Evolutionary conservation across 257 asterid genomes (phyloP).

Genomic region (Salvia hispanica): DNA sequence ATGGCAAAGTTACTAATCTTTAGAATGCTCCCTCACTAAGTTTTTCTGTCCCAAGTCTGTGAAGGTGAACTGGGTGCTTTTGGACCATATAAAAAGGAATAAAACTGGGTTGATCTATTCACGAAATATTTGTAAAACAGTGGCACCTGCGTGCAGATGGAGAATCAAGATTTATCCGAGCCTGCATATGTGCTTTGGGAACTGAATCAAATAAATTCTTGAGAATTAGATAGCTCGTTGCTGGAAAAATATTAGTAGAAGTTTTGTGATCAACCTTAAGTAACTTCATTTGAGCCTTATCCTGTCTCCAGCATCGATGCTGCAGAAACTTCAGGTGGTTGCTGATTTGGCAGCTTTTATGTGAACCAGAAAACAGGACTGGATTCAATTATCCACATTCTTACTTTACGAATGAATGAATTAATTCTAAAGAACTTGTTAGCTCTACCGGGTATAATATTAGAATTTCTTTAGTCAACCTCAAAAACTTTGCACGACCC

Average conservation of each 20-base stretch:
- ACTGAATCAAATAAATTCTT: neutral
- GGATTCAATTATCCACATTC: neutral
- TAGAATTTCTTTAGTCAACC: neutral
- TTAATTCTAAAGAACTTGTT: neutral
- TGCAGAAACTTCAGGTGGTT: too few relatives aligned
- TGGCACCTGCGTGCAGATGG: neutral
- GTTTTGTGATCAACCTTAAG: neutral
- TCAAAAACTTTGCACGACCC: neutral
- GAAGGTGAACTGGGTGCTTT: neutral
- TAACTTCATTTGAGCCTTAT: neutral
- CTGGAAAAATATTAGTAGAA: neutral
- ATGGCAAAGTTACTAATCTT: neutral
- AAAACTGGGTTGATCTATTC: neutral
- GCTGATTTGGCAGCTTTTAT: neutral
- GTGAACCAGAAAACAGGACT: neutral
- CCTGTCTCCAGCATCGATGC: too few relatives aligned
- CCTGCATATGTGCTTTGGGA: neutral
- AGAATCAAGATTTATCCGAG: neutral
- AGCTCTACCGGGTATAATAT: neutral
- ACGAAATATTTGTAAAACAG: neutral
- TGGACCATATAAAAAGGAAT: neutral
- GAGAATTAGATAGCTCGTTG: conserved; percentile 8
- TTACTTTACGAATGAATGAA: neutral
- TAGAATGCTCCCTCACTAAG: neutral
- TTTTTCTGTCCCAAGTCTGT: neutral